These are phyloP conservation scores for Carpinus viminea DNA, from an alignment of 306 rosid genomes.

Conservation along the genomic window DNA sequence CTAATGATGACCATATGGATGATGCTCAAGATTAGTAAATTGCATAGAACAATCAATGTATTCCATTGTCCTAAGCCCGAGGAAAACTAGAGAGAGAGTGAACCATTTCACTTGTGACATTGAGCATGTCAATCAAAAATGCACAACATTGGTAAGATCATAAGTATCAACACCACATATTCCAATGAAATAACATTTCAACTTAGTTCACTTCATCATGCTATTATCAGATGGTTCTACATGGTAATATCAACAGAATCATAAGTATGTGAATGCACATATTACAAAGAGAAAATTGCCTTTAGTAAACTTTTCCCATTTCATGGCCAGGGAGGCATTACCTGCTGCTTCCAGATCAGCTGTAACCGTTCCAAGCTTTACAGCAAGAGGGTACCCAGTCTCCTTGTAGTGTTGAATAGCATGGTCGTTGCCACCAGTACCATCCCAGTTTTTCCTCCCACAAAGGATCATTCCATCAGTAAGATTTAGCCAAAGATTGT, in stretches of 20 bases:
- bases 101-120: background rate
- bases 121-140: background rate
- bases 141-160: background rate
- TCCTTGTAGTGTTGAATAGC: constrained; percentile 80
- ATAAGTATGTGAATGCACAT: constrained; percentile 12
- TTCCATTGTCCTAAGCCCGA: background rate
- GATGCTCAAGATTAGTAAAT: background rate
- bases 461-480: constrained; percentile 89
- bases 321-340: constrained; percentile 35
- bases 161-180: background rate
- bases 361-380: constrained; percentile 93
- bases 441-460: constrained; percentile 96
- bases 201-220: background rate
- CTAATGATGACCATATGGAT: background rate
- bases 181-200: background rate
- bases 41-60: background rate
- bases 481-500: constrained; percentile 92
- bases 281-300: background rate
- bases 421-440: constrained; percentile 95
- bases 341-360: constrained; percentile 99
- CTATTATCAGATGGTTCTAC: background rate
- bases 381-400: constrained; percentile 88
- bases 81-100: background rate
- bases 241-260: background rate
- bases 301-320: background rate